Conservation (phyloP, 495 filamentous ascomycete species). For the Collariella sp. region DNA sequence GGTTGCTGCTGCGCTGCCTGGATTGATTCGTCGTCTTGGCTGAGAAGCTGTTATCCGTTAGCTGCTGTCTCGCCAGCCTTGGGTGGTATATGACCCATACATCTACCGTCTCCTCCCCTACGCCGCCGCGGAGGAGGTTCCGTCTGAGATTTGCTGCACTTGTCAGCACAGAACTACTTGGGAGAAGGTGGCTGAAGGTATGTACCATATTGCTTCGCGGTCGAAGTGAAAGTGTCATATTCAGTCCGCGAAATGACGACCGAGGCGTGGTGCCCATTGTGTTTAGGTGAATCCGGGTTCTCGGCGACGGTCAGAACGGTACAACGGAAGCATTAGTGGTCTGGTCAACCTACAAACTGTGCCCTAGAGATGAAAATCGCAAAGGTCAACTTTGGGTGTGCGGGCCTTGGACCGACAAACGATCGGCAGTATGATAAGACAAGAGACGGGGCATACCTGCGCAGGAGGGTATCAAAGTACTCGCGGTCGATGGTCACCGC, state of each 20-base stretch:
- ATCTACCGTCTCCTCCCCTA: conserved; percentile 52
- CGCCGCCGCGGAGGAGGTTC: conserved; percentile 54
- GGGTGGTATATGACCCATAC: conserved; percentile 29
- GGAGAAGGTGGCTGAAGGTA: background rate
- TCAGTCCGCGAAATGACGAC: conserved; percentile 26
- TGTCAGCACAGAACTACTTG: background rate
- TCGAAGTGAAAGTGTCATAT: conserved; percentile 25
- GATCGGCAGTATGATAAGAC: background rate
- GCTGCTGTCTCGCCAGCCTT: background rate
- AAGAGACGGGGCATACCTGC: conserved; percentile 38
- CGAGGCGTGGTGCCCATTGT: conserved; percentile 1
- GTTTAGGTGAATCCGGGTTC: conserved; percentile 9
- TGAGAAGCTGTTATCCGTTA: conserved; percentile 38
- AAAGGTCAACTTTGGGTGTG: conserved; percentile 9
- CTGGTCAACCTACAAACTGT: conserved; percentile 20
- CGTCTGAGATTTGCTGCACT: conserved; percentile 51
- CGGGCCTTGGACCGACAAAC: background rate
- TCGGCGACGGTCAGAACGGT: conserved; percentile 2
- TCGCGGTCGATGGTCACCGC: conserved; percentile 45
- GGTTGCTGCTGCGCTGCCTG: conserved; percentile 15
- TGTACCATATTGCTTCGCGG: conserved; percentile 32
- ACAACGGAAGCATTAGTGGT: background rate
- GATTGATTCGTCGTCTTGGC: conserved; percentile 37
- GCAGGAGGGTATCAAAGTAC: conserved; percentile 46
- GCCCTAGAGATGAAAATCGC: conserved; percentile 9